These are phyloP conservation scores for Penicillium angulare DNA, from an alignment of 495 filamentous ascomycete genomes.

Conservation along the genomic window DNA sequence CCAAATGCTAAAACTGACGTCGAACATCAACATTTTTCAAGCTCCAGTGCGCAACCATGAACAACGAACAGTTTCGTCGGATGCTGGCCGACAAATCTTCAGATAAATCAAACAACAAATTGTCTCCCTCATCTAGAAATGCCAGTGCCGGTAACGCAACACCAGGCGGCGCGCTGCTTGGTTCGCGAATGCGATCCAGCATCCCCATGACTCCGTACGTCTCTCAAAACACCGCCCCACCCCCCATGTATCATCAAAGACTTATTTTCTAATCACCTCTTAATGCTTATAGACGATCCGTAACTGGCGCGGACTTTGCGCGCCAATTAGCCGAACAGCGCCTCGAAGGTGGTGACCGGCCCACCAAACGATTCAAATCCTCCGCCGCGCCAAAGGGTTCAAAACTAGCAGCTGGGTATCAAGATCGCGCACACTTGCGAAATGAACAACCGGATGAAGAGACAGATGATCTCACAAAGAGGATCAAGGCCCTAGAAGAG, in stretches of 20 bases:
- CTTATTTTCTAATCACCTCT: slow-evolving; percentile 8
- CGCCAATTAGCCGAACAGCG: slow-evolving; percentile 82
- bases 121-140: slow-evolving; percentile 16
- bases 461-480: slow-evolving; percentile 50
- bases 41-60: slow-evolving; percentile 56
- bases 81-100: slow-evolving; percentile 60
- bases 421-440: slow-evolving; percentile 69
- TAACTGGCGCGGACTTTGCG: slow-evolving; percentile 71
- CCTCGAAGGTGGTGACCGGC: slow-evolving; percentile 45
- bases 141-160: slow-evolving; percentile 21
- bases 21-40: slow-evolving; percentile 1
- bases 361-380: slow-evolving; percentile 68
- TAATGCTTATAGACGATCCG: slow-evolving; percentile 57
- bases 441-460: slow-evolving; percentile 32
- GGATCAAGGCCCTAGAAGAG: slow-evolving; percentile 79
- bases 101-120: slow-evolving; percentile 16
- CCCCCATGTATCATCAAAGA: no score
- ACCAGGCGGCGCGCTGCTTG: slow-evolving; percentile 20
- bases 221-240: no score
- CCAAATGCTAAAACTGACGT: slow-evolving; percentile 18
- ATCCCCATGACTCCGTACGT: slow-evolving; percentile 86
- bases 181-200: slow-evolving; percentile 58
- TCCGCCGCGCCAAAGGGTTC: slow-evolving; percentile 80
- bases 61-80: slow-evolving; percentile 93
- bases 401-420: slow-evolving; percentile 75